Evolutionary conservation across 345 rosid species (phyloP), one percentile per base, ranked within the genome.

Genomic region (Gossypium anomalum): DNA sequence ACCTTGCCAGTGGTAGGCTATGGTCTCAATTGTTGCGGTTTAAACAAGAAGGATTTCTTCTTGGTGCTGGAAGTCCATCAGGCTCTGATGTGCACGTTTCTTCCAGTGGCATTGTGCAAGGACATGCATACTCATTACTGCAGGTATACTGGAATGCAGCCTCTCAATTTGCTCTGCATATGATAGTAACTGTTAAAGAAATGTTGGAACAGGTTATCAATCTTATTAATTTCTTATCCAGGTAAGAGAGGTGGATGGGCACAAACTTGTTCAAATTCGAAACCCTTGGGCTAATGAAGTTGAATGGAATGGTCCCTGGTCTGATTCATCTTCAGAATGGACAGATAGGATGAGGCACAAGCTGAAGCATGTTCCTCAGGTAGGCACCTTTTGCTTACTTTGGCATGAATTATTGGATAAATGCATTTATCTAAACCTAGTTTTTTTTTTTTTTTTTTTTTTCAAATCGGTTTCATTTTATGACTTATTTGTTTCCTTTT

Each of bases 231-330:
- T 77, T 65, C 2, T 61, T 70, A 11, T 81, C 78, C 86, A 95
- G 99, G 99, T 93, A 67, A 87, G 93, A 85, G 99, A 96, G 83
- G 99, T 93, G 56, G 99, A 96, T 81, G 91, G 99, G 72, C 97
- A 96, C 85, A 93, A 94, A 84, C 97, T 96, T 81, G 97, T 96
- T 80, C 99, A 96, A 78, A 86, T 96, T 78, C 93, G 98, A 75
- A 96, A 96, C 76, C 98, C 99, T 16, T 96, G 99, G 98, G 99
- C 99, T 76, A 96, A 86, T 86, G 99, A 96, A 82, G 99, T 96
- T 60, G 99, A 96, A 79, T 96, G 99, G 99, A 96, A 92, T 84
- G 99, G 99, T 71, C 97, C 95, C 45, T 96, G 99, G 99, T 92
- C 98, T 43, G 99, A 96, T 76, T 86, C 98, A 20, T 93, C 99